Base-by-base conservation (phyloP, 1,284 basidiomycete species). In the Cryptococcus sp. region DNA sequence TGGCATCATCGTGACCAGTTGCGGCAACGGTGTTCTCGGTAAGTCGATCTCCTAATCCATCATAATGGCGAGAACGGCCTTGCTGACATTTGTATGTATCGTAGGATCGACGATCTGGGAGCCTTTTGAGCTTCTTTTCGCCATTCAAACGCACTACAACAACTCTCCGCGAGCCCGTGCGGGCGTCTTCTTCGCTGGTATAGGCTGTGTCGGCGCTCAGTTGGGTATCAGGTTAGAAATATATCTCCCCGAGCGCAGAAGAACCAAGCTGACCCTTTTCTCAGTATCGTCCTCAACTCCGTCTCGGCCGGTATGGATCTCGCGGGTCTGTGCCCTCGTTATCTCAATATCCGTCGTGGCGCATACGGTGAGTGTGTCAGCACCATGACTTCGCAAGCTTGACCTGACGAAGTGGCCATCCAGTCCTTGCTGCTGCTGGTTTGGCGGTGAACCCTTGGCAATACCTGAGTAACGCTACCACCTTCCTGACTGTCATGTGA, bases 291-390 rank as follows among this genome's bases (percentile, higher is more conserved):
- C 11, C 50, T 60, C 23, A 71, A 71, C 51, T 55, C 61, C n/a
- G 60, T 68, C 15, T 68, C 70, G 7, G 60, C 61, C n/a, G 73
- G 67, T 6, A 71, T 71, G 60, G 70, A 71, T 55, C 61, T 70
- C 52, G 64, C 68, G 19, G 64, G 64, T 25, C 48, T 70, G 8
- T 62, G 55, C 52, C 68, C 68, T 7, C 61, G 53, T 31, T 81
- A 73, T 59, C 70, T 81, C 67, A 79, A 79, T 68, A 80, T 80
- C 53, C 71, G 74, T 3, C 71, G 80, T 22, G 79, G 78, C 3
- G 62, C 68, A 0, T 67, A 74, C 1, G 61, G 69, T 11, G 64
- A 78, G 47, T 49, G 62, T 55, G 3, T 46, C 17, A 19, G 42
- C 16, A 22, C 49, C 7, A 53, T 54, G 20, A 5, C 48, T 19